Conservation (phyloP, 768 basidiomycete species). For the Lentinula lateritia region DNA sequence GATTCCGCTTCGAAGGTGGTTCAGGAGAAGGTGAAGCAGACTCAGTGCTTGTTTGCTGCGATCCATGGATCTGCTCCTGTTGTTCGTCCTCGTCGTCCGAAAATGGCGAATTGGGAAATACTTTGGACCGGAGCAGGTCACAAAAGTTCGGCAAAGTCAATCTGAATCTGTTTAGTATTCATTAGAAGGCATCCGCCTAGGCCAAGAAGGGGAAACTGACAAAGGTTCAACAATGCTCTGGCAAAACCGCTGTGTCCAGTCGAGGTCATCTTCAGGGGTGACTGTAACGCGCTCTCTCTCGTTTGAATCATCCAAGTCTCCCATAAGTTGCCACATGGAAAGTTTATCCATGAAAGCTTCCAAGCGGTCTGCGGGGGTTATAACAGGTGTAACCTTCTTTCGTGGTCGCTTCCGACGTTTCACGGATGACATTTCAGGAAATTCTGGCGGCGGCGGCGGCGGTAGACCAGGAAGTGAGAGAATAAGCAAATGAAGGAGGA, state of each 20-base stretch:
- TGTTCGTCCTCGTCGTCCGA: conserved; percentile 33
- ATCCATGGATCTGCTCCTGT: background rate
- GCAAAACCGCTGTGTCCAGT: conserved; percentile 75
- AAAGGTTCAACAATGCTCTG: conserved; percentile 60
- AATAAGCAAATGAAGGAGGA: conserved; percentile 62
- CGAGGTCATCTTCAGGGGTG: conserved; percentile 30
- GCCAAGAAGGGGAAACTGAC: conserved; percentile 30
- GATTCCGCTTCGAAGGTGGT: background rate
- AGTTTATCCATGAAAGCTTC: conserved; percentile 78
- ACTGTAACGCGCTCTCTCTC: conserved; percentile 10
- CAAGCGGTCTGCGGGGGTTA: conserved; percentile 44
- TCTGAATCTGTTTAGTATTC: conserved; percentile 43
- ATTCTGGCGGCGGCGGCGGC: conserved; percentile 18
- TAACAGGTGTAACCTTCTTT: background rate
- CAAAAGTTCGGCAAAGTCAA: conserved; percentile 46
- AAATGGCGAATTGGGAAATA: conserved; percentile 63
- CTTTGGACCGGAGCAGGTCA: conserved; percentile 54
- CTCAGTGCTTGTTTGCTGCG: background rate
- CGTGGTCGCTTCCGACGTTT: conserved; percentile 16
- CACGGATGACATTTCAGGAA: conserved; percentile 10
- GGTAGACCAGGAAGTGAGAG: conserved; percentile 52
- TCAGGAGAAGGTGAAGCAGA: background rate
- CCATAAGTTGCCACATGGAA: conserved; percentile 70
- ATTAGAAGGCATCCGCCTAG: background rate
- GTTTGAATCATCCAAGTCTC: conserved; percentile 22